Base-by-base conservation (phyloP, 345 rosid species). In the Lumnitzera racemosa region DNA sequence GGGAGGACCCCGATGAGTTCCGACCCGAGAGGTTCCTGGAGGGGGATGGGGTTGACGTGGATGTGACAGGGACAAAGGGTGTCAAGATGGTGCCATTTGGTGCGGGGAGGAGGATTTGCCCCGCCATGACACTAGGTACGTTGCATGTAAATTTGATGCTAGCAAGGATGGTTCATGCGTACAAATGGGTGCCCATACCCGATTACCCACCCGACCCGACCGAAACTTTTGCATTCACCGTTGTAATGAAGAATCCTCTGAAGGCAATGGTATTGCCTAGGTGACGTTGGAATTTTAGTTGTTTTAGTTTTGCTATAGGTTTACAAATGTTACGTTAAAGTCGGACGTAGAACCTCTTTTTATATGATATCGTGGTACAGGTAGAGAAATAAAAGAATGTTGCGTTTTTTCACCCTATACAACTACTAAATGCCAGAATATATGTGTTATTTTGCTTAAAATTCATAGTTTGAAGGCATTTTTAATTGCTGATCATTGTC, bases 51-150 rank as follows among this genome's bases (percentile, higher is more conserved):
- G 81, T 81, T 51, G 78, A 69, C 12, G 87, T 86, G 54, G 98
- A 92, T 55, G 61, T 89, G 53, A 89, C 96, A 0, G 98, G 98
- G 53, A 89, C 91, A 7, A 81, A 92, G 20, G 88, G 80, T 2
- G 85, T 87, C 29, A 82, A 68, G 76, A 85, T 92, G 96, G 49
- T 81, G 62, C 98, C 98, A 0, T 92, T 92, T 47, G 98, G 98
- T 2, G 97, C 91, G 6, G 96, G 98, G 0, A 69, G 98, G 66
- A 64, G 98, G 79, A 92, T 92, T 27, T 92, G 98, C 25, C 98
- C 98, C 2, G 98, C 94, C 12, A 80, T 91, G 90, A 83, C 71
- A 49, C 57, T 92, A 48, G 98, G 98, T 11, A 61, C 77, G 20
- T 57, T 87, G 61, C 97, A 92, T 29, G 80, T 89, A 9, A 66